phyloP scores from a whole-genome alignment of 352 stramenopile genomes.

The Phytophthora sp. region DNA sequence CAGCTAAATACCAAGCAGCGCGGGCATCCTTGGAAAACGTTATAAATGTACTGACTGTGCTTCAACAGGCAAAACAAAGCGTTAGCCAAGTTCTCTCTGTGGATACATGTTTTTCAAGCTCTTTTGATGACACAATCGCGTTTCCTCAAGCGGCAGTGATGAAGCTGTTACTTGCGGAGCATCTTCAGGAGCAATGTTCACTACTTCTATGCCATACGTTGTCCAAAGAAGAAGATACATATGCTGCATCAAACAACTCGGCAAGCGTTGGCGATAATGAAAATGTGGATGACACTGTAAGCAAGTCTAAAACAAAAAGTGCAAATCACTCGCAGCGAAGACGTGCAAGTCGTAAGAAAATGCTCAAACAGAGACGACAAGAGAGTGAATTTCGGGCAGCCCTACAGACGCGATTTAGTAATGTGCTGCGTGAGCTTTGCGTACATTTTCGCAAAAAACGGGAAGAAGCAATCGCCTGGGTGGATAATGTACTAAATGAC shows the following conservation, averaged over 20 bases:
- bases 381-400: constrained; percentile 37
- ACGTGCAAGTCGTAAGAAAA: constrained; percentile 69
- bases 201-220: constrained; percentile 67
- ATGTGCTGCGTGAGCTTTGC: constrained; percentile 51
- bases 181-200: constrained; percentile 77
- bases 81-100: constrained; percentile 9
- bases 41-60: constrained; percentile 18
- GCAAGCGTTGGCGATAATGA: background rate
- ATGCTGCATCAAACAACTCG: background rate
- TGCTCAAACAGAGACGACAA: constrained; percentile 64
- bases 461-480: constrained; percentile 20
- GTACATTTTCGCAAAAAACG: constrained; percentile 34
- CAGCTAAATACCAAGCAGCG: constrained; percentile 11
- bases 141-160: constrained; percentile 62
- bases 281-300: background rate
- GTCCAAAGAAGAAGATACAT: constrained; percentile 43
- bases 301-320: constrained; percentile 2
- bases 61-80: constrained; percentile 10
- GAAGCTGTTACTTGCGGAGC: constrained; percentile 71
- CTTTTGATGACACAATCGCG: constrained; percentile 41
- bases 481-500: constrained; percentile 40
- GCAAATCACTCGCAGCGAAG: constrained; percentile 60
- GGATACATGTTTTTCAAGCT: constrained; percentile 51
- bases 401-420: constrained; percentile 49
- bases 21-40: constrained; percentile 32